phyloP scores from a whole-genome alignment of 495 filamentous ascomycete genomes.

The Articulospora tetracladia region DNA sequence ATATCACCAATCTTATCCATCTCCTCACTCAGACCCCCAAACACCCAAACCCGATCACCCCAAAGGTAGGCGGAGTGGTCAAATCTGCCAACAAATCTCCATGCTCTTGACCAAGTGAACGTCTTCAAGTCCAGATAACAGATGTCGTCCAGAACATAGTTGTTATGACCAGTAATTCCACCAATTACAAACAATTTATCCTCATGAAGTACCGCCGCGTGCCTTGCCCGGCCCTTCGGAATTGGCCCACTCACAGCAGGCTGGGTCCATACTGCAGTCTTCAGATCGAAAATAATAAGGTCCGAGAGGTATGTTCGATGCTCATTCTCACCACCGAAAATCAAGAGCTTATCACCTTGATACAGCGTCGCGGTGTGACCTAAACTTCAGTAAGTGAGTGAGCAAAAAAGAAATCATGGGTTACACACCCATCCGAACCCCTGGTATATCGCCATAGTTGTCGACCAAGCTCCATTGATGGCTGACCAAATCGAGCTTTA shows the following conservation, averaged over 20 bases:
- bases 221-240: conserved; percentile 84
- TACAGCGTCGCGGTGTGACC: conserved; percentile 95
- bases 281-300: conserved; percentile 91
- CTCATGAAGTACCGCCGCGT: conserved; percentile 91
- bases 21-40: conserved; percentile 86
- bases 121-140: conserved; percentile 96
- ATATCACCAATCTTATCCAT: conserved; percentile 95
- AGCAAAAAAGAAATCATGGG: neutral
- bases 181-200: conserved; percentile 95
- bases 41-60: conserved; percentile 93
- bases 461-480: conserved; percentile 94
- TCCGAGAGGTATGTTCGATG: conserved; percentile 93
- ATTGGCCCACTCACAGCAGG: conserved; percentile 78
- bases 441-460: conserved; percentile 97
- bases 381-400: conserved; percentile 30
- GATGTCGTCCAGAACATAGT: conserved; percentile 86
- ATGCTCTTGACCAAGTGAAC: conserved; percentile 94
- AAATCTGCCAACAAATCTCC: conserved; percentile 90
- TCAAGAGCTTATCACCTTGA: conserved; percentile 87
- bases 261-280: conserved; percentile 90
- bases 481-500: conserved; percentile 77
- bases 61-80: conserved; percentile 93
- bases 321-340: conserved; percentile 97
- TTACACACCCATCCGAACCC: conserved; percentile 88
- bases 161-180: conserved; percentile 83